phyloP scores from a whole-genome alignment of 805 yeast genomes.

The Starmerella davenportii region DNA sequence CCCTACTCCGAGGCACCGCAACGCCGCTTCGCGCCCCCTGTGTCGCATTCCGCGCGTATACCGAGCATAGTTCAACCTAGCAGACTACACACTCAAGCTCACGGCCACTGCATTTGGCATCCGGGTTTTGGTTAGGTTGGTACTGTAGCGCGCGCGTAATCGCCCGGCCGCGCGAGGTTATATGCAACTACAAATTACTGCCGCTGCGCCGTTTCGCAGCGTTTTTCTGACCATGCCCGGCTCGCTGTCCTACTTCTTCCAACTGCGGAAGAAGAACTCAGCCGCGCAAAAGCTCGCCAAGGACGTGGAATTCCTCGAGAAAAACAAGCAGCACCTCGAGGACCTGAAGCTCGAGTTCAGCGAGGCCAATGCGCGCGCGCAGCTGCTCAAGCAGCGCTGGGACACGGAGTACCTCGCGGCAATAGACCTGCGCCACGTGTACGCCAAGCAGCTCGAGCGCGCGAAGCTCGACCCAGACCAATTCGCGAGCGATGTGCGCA shows the following conservation, averaged over 20 bases:
- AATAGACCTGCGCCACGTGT: slow-evolving; percentile 3
- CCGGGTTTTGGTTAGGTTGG: too few relatives aligned
- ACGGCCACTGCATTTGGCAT: too few relatives aligned
- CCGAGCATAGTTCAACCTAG: too few relatives aligned
- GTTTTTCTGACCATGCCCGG: not conserved
- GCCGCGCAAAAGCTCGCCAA: slow-evolving; percentile 5
- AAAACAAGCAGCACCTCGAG: slow-evolving; percentile 5
- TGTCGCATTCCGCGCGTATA: too few relatives aligned
- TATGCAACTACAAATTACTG: too few relatives aligned
- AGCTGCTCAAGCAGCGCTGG: slow-evolving; percentile 3
- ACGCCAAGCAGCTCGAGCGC: slow-evolving; percentile 5
- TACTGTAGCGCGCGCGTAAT: too few relatives aligned
- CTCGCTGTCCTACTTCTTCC: not conserved
- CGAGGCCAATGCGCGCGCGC: not conserved
- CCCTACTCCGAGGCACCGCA: too few relatives aligned
- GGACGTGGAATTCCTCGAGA: slow-evolving; percentile 4
- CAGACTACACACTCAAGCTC: too few relatives aligned
- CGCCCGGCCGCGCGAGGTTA: too few relatives aligned
- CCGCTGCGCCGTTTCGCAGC: too few relatives aligned
- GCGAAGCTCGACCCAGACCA: slow-evolving; percentile 1
- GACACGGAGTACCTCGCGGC: slow-evolving; percentile 9
- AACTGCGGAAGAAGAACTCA: slow-evolving; percentile 5
- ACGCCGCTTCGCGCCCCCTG: too few relatives aligned
- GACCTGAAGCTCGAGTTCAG: slow-evolving; percentile 3
- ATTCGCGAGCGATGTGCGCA: not conserved